Base-by-base conservation (phyloP, 495 filamentous ascomycete species). In the Aspergillus wentii region DNA sequence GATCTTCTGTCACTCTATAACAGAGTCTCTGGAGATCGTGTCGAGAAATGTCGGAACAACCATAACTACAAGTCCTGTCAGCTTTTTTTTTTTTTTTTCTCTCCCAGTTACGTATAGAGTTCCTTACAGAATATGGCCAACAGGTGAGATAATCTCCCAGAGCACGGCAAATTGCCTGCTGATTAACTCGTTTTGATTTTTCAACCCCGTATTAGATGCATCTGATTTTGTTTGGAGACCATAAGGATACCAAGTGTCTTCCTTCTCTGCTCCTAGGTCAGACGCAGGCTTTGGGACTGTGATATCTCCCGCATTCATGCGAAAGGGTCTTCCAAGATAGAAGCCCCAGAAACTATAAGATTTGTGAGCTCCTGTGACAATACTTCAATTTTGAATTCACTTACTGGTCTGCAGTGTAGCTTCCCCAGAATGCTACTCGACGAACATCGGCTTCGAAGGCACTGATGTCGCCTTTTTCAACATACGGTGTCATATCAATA, bases 341-440 rank as follows among this genome's bases (percentile, higher is more conserved):
- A 73, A 70, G 2, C 65, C 69, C 70, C 66, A 72, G 35, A 69
- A 68, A 38, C 68, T 71, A 29, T 3, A 40, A 27, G 37, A 27
- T 43, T 13, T 36, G 21, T 32, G 3, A 18, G 1, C 17, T 7
- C 1, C 13, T n/a, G 23, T 25, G 16, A 18, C n/a, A n/a, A n/a
- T n/a, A n/a, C n/a, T n/a, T n/a, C n/a, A n/a, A n/a, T n/a, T n/a
- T n/a, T n/a, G 17, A 0, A 5, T 15, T 18, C n/a, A 54, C 65
- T 61, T 45, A 72, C 69, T 72, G 62, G 27, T 75, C 69, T 20
- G 67, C 64, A 16, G 64, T 52, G 45, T 70, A 75, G n/a, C 62
- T 69, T 9, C 67, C 71, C 71, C 71, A 74, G 32, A 75, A 75
- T 5, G 62, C 51, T 8, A 65, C 52, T 11, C 62, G 51, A 10